Evolutionary conservation across 352 stramenopile genomes (phyloP), one percentile per base, ranked within the genome.

Genomic region (Pythium sp.): DNA sequence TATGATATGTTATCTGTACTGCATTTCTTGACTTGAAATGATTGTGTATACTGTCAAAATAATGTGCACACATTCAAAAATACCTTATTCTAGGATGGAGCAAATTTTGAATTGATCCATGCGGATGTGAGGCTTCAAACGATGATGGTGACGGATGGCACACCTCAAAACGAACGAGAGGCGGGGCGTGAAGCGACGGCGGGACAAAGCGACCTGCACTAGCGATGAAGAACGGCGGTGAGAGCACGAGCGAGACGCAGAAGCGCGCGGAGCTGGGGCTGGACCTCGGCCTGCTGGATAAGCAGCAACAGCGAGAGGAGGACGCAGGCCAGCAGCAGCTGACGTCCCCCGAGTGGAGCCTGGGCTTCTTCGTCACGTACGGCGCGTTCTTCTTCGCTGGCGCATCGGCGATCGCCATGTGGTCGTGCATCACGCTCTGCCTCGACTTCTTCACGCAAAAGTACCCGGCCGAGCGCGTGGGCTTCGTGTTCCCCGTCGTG

Each of bases 401-500:
- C 22, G 84, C 84, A n/a, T 74, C 82, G 12, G 76, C 72, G 46
- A 82, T 94, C 69, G 80, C 86, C 62, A 91, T 91, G 78, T 94
- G 86, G 86, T 87, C 81, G 43, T 84, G 78, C 62, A 80, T 92
- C 70, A 92, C 84, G 47, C 72, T 94, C n/a, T 90, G 75, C 32
- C 82, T 94, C 60, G 83, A 86, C 66, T 86, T 87, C 65, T 92
- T 94, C 68, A 63, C 75, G 58, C 67, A 64, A 26, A 85, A 88
- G 58, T 94, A 87, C 69, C 82, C 86, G 20, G 65, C 76, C 57
- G 75, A 92, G 59, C 81, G 84, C 68, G 81, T 91, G 22, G 78
- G 81, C 8, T 94, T 94, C 58, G 80, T 94, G 41, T 92, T 94
- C 66, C 86, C 86, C 3, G 84, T 94, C 30, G 78, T 92, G 70